phyloP scores from a whole-genome alignment of 495 filamentous ascomycete genomes.

The Venustampulla echinocandica region DNA sequence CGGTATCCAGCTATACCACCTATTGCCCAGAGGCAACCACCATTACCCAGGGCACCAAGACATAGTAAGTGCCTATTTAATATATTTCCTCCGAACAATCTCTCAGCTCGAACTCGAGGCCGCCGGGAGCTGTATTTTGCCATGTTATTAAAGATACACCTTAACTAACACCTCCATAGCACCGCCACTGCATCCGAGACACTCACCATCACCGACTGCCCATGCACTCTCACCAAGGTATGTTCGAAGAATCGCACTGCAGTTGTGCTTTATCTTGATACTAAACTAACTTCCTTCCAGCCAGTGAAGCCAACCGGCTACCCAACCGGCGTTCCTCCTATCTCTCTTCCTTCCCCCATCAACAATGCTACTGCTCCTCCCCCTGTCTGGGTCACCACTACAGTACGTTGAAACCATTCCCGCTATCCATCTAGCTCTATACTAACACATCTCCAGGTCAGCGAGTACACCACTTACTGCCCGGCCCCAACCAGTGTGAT shows the following conservation, averaged over 20 bases:
- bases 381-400: conserved; percentile 32
- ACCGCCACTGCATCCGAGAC: conserved; percentile 1
- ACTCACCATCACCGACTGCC: conserved; percentile 29
- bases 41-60: conserved; percentile 16
- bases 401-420: no score
- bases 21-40: conserved; percentile 30
- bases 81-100: not conserved
- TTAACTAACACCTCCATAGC: not conserved
- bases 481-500: conserved; percentile 48
- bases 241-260: no score
- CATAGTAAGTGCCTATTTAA: conserved; percentile 7
- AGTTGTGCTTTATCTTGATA: no score
- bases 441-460: no score
- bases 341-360: not conserved
- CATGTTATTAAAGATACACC: not conserved
- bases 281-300: no score
- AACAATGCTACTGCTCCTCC: conserved; percentile 5
- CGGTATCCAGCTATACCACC: conserved; percentile 53
- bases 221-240: conserved; percentile 16
- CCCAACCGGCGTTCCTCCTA: no score
- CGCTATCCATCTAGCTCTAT: no score
- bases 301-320: conserved; percentile 3
- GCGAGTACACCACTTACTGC: conserved; percentile 55
- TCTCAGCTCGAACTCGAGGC: not conserved
- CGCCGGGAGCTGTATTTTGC: not conserved